Evolutionary conservation across 441 rosid genomes (phyloP).

Genomic region (Gossypium gossypioides): DNA sequence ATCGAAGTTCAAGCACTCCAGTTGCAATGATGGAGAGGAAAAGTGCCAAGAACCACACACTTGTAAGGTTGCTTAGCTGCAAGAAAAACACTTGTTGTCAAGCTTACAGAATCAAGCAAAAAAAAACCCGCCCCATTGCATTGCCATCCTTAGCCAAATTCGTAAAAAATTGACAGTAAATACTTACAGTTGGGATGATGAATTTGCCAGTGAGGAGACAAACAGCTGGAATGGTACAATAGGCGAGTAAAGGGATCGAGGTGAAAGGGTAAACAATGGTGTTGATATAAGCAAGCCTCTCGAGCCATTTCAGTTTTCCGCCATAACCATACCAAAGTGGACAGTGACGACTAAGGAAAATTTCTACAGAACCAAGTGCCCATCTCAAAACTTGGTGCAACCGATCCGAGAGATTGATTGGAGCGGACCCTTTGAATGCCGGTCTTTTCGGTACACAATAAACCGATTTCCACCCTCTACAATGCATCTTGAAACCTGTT

Average conservation of each 20-base stretch:
- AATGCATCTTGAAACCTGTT: slow-evolving; percentile 89
- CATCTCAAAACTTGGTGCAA: slow-evolving; percentile 85
- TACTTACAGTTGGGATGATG: slow-evolving; percentile 70
- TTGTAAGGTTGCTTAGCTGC: slow-evolving; percentile 67
- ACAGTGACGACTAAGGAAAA: slow-evolving; percentile 76
- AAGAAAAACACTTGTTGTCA: slow-evolving; percentile 15
- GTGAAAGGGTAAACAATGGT: slow-evolving; percentile 87
- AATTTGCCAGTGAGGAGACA: slow-evolving; percentile 90
- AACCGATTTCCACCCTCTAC: slow-evolving; percentile 86
- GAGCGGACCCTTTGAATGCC: slow-evolving; percentile 86
- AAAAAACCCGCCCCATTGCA: too few relatives aligned
- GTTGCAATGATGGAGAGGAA: slow-evolving; percentile 79
- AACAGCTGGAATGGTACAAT: slow-evolving; percentile 70
- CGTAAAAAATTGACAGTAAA: not conserved
- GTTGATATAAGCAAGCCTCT: slow-evolving; percentile 77
- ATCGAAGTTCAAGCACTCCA: slow-evolving; percentile 70
- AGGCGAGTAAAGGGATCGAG: slow-evolving; percentile 69
- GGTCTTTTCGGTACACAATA: slow-evolving; percentile 69
- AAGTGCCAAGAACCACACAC: slow-evolving; percentile 64
- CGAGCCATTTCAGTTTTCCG: slow-evolving; percentile 70
- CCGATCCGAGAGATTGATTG: slow-evolving; percentile 80
- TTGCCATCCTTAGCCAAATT: not conserved
- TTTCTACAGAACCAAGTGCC: slow-evolving; percentile 91
- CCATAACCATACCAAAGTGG: slow-evolving; percentile 91
- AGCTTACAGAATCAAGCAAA: slow-evolving; percentile 22